Evolutionary conservation across 1,284 basidiomycete genomes (phyloP).

Genomic region (Bjerkandera adusta): DNA sequence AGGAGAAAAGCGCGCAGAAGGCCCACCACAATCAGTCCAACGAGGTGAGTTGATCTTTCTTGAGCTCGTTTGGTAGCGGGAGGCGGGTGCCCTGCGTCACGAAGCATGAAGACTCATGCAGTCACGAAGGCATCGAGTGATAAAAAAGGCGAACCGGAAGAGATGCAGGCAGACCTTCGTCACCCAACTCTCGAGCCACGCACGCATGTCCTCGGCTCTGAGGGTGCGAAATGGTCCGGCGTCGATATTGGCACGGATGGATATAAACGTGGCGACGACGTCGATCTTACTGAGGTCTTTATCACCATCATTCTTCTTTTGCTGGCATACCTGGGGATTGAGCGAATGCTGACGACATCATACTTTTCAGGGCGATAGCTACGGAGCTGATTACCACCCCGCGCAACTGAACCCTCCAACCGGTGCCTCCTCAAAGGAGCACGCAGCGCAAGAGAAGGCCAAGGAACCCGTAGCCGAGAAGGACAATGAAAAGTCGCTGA

Average conservation of each 20-base stretch:
- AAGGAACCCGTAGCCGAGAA: constrained; percentile 6
- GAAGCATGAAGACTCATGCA: background rate
- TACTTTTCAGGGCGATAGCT: constrained; percentile 21
- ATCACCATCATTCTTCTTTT: constrained; percentile 4
- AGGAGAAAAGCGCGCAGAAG: too few relatives aligned
- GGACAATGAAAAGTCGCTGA: constrained; percentile 7
- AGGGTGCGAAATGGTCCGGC: constrained; percentile 21
- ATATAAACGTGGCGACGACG: constrained; percentile 16
- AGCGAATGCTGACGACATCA: constrained; percentile 2
- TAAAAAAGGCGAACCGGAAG: constrained; percentile 18
- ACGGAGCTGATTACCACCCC: constrained; percentile 31
- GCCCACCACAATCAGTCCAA: constrained; percentile 12
- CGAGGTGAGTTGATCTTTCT: constrained; percentile 18
- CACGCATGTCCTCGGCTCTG: constrained; percentile 23
- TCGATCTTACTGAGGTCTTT: constrained; percentile 16
- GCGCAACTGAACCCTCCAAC: constrained; percentile 24
- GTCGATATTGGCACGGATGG: constrained; percentile 18
- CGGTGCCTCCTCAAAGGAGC: constrained; percentile 5
- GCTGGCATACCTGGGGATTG: background rate
- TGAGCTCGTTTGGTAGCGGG: background rate
- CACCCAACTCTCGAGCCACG: constrained; percentile 22
- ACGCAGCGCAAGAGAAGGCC: background rate
- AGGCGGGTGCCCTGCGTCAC: background rate
- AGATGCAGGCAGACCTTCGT: constrained; percentile 21
- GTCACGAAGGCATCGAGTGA: too few relatives aligned